Base-by-base conservation (phyloP, 306 rosid species). In the Malus fusca region DNA sequence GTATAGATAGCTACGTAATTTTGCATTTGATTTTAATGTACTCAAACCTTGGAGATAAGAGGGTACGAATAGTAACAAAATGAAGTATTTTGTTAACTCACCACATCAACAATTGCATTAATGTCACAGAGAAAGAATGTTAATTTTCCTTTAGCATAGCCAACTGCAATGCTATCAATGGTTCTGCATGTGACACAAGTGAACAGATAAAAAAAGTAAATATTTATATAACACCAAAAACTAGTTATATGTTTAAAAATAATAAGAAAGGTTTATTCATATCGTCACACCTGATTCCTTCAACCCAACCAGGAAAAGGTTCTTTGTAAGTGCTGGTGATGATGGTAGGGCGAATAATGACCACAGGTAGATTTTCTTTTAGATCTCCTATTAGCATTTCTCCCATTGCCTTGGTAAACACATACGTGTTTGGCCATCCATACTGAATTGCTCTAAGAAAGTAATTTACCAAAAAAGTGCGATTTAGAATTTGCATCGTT, bases 401-500 rank as follows among this genome's bases (percentile, higher is more conserved):
- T 18, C 82, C 98, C 72, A 95, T 77, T 60, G 97, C 96, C 68
- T 95, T 95, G 1, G 98, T 92, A 68, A 95, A 95, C 3, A 89
- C 96, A 0, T 89, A 95, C 0, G 97, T 88, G 55, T 92, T 92
- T 68, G 98, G 98, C 97, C 98, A 92, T 75, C 97, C 97, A 35
- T 84, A 86, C n/a, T 55, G 4, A 52, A 81, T 88, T 72, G 97
- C 90, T 79, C 98, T 95, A 51, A 60, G 8, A 23, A 60, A 40
- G 11, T 17, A 58, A 5, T 37, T 42, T 23, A 8, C 18, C 42
- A 60, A 25, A 5, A 60, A 25, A 59, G 11, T 7, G 9, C 3
- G 55, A 48, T 48, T 48, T 48, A 48, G 8, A 48, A 48, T 48
- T 48, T 15, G 8, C 3, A 17, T 48, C 5, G 8, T 48, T 48